Evolutionary conservation across 2,329 filamentous ascomycete genomes (phyloP), one percentile per base, ranked within the genome.

Genomic region (Epicoccum nigrum): DNA sequence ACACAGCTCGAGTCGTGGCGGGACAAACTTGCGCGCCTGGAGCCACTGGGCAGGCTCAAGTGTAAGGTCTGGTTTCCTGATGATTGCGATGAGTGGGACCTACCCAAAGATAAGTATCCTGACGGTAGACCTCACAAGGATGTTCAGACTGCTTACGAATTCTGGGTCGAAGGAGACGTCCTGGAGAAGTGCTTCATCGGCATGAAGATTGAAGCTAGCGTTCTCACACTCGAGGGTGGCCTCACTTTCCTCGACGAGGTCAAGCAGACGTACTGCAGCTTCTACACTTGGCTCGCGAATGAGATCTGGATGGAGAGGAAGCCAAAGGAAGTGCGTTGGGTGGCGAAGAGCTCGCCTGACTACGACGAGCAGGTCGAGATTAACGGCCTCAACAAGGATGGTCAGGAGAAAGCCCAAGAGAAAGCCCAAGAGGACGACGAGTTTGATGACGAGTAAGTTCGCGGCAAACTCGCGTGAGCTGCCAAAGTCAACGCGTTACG

Each of bases 161-260:
- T 95, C 58, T 84, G 88, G 64, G 66, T 96, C 3, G 92, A 96
- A 54, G 81, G 84, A 20, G 70, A 79, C 4, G 69, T 84, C 2
- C 72, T 88, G 15, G 54, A 76, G 21, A 76, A 83, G 47, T 83
- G 88, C 64, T 81, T 83, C 51, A 71, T 80, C 0, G 89, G 90
- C 0, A 72, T 80, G 73, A 80, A 77, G 66, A 65, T 80, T 39
- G 63, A 74, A 28, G 76, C 67, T 5, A 60, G 44, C 12, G 55
- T 72, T 15, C 23, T 71, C 21, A 59, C 55, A 2, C 53, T 72
- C 7, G 53, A 59, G 4, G 56, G 56, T 21, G 64, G 62, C 25
- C 55, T 73, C 33, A 59, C 40, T 7, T 60, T 72, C n/a, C 53
- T 74, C 34, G 77, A 79, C 43, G 60, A 68, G 11, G 62, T 78